Percentiles rank a stretch among this genome's conserved stretches.
Evolutionary conservation across 164 flowering plant genomes (phyloP).

Genomic region (Sextonia rubra): DNA sequence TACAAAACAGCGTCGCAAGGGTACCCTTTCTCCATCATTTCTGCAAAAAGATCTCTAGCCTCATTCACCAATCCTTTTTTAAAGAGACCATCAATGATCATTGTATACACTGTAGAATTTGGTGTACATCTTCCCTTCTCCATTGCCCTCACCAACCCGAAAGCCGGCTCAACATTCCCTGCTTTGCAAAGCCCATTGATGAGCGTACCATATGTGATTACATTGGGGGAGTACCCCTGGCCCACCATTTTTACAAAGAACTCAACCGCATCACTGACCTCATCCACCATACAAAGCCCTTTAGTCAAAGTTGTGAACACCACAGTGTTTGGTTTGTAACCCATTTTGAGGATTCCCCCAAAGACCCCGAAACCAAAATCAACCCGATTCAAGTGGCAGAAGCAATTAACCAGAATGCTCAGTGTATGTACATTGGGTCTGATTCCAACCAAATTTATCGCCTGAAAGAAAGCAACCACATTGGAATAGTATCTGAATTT

Average conservation of each 20-base stretch:
- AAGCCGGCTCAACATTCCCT: neutral
- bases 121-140: neutral
- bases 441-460: slow-evolving; percentile 10
- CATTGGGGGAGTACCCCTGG: neutral
- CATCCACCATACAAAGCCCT: slow-evolving; percentile 11
- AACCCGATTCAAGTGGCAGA: slow-evolving; percentile 9
- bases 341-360: slow-evolving; percentile 15
- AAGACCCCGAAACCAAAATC: slow-evolving; percentile 15
- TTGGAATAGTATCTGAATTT: slow-evolving; percentile 1
- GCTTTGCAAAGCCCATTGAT: neutral
- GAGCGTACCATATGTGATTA: slow-evolving; percentile 5
- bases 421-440: slow-evolving; percentile 9
- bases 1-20: slow-evolving; percentile 23
- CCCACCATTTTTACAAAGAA: slow-evolving; percentile 7
- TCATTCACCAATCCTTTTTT: neutral
- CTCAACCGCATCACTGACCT: neutral
- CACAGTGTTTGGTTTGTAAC: slow-evolving; percentile 1
- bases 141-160: neutral
- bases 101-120: neutral
- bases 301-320: slow-evolving; percentile 7
- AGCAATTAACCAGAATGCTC: slow-evolving; percentile 18
- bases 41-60: neutral
- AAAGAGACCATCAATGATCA: slow-evolving; percentile 3
- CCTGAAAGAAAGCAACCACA: slow-evolving; percentile 8
- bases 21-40: slow-evolving; percentile 6